These are phyloP conservation scores for Barbatosphaeria neglecta DNA, from an alignment of 495 filamentous ascomycete genomes.

Conservation along the genomic window DNA sequence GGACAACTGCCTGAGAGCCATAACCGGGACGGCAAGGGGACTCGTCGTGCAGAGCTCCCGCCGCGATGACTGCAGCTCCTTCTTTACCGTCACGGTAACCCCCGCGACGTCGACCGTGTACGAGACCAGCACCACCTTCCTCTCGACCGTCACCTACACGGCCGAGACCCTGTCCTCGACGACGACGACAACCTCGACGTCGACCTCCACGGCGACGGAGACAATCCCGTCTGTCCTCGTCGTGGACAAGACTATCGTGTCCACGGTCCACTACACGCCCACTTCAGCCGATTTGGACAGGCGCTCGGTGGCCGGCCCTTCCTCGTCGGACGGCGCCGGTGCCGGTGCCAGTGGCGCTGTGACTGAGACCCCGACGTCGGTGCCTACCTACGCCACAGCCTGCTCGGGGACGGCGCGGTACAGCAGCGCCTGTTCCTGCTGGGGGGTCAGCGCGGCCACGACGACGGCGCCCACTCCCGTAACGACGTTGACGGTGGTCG, in stretches of 20 bases:
- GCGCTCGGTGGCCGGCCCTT: too few relatives aligned
- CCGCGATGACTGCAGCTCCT: slow-evolving; percentile 1
- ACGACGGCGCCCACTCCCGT: background rate
- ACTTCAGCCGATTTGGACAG: too few relatives aligned
- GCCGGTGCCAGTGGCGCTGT: background rate
- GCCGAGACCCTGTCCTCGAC: background rate
- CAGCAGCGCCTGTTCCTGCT: slow-evolving; percentile 3
- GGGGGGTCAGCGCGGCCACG: background rate
- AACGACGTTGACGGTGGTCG: background rate
- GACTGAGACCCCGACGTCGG: background rate
- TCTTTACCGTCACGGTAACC: background rate
- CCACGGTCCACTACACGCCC: too few relatives aligned
- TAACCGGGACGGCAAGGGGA: background rate
- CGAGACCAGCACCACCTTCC: background rate
- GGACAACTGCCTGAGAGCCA: background rate
- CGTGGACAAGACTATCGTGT: too few relatives aligned
- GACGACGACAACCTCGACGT: background rate
- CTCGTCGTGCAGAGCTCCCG: background rate
- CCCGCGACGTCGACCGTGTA: background rate
- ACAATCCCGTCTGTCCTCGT: too few relatives aligned
- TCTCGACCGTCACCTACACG: background rate
- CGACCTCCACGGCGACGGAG: too few relatives aligned
- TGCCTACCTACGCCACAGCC: background rate
- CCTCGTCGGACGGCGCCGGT: too few relatives aligned
- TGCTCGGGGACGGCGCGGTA: slow-evolving; percentile 1